Evolutionary conservation across 805 yeast genomes (phyloP).

Genomic region (Lipomyces yamanashiensis): DNA sequence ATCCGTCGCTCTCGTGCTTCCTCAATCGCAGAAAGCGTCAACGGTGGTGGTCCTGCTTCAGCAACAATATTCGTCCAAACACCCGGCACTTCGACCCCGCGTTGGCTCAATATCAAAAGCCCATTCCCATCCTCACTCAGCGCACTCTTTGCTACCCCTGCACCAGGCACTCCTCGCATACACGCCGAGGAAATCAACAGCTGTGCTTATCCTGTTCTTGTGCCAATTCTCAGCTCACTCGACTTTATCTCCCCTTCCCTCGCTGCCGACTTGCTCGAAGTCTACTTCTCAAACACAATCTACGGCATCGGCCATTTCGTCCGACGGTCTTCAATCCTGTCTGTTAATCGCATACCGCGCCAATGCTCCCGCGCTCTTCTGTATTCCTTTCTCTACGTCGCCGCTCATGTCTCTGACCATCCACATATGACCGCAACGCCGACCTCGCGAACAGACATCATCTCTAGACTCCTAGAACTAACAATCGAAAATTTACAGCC

Average conservation of each 20-base stretch:
- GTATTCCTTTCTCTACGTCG: slow-evolving; percentile 41
- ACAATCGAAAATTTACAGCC: slow-evolving; percentile 39
- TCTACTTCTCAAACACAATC: slow-evolving; percentile 41
- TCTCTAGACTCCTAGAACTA: slow-evolving; percentile 37
- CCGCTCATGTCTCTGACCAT: slow-evolving; percentile 44
- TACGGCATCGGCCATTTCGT: slow-evolving; percentile 42
- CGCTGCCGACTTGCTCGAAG: slow-evolving; percentile 42
- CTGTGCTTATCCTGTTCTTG: slow-evolving; percentile 38
- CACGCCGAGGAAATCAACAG: slow-evolving; percentile 3
- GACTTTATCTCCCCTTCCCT: slow-evolving; percentile 38
- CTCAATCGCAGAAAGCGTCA: not conserved
- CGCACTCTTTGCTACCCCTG: slow-evolving; percentile 27
- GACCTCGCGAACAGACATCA: slow-evolving; percentile 39
- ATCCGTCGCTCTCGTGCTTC: slow-evolving; percentile 16
- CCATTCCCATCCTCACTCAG: slow-evolving; percentile 29
- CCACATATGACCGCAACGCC: slow-evolving; percentile 42
- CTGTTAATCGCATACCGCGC: slow-evolving; percentile 33
- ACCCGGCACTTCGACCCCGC: slow-evolving; percentile 24
- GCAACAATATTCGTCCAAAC: slow-evolving; percentile 25
- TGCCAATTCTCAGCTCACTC: slow-evolving; percentile 36
- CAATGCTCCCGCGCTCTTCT: slow-evolving; percentile 38
- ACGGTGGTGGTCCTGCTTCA: slow-evolving; percentile 1
- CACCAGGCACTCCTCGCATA: slow-evolving; percentile 22
- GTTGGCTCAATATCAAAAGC: slow-evolving; percentile 26
- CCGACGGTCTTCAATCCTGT: slow-evolving; percentile 40